These are phyloP conservation scores for Fusarium dimerum DNA, from an alignment of 2,329 filamentous ascomycete species.

Conservation along the genomic window DNA sequence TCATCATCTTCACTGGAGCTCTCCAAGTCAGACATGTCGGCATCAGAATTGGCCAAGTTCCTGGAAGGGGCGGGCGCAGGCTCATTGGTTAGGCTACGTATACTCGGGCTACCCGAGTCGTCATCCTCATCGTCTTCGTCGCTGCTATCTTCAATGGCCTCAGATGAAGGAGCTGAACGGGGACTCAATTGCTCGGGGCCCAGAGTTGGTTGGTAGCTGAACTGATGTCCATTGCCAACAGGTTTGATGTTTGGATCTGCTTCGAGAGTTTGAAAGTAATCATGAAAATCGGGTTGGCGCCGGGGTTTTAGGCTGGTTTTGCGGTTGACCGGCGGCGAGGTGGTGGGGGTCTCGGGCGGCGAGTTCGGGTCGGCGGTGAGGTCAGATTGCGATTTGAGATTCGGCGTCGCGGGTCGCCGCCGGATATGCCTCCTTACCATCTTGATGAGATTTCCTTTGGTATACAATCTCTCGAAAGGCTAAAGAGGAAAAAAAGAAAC, in stretches of 20 bases:
- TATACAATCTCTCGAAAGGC: too few relatives aligned
- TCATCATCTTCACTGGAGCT: conserved; percentile 18
- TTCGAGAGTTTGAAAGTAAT: conserved; percentile 31
- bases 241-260: conserved; percentile 45
- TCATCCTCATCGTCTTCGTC: conserved; percentile 31
- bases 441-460: conserved; percentile 1
- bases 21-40: conserved; percentile 16
- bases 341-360: conserved; percentile 49
- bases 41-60: conserved; percentile 1
- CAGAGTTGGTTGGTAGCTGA: conserved; percentile 41
- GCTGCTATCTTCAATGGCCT: conserved; percentile 13
- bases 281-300: conserved; percentile 35
- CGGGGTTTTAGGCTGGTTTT: conserved; percentile 35
- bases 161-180: conserved; percentile 37
- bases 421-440: conserved; percentile 37
- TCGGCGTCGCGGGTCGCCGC: conserved; percentile 44
- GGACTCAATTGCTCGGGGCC: conserved; percentile 40
- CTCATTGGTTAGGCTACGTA: conserved; percentile 28
- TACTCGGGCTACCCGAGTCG: conserved; percentile 29
- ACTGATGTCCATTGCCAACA: conserved; percentile 43
- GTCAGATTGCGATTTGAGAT: conserved; percentile 32
- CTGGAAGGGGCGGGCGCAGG: conserved; percentile 11
- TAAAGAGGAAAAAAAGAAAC: conserved; percentile 15
- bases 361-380: conserved; percentile 44
- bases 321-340: conserved; percentile 37